Percentiles rank a stretch among this genome's conserved stretches.
phyloP scores from a whole-genome alignment of 208 protist species.

The Histomonas meleagridis region DNA sequence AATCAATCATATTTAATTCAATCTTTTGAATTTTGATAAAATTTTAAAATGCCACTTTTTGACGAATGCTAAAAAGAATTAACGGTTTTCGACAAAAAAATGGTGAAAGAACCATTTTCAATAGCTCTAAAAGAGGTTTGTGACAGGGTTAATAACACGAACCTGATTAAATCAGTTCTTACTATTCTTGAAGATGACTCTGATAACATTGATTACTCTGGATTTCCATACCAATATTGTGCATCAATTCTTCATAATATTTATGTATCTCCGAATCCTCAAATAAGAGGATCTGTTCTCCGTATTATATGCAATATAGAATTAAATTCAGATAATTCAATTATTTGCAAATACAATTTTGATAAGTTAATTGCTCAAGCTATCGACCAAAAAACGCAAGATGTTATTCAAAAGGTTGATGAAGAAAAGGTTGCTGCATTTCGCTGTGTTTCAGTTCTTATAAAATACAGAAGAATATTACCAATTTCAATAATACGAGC shows the following conservation, averaged over 20 bases:
- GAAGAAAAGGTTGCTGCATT: not conserved
- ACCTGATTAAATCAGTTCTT: not conserved
- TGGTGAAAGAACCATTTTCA: too few relatives aligned
- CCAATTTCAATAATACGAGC: not conserved
- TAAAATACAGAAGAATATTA: not conserved
- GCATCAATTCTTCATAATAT: not conserved
- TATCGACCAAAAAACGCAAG: not conserved
- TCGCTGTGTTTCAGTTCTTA: not conserved
- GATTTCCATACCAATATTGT: not conserved
- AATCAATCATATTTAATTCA: too few relatives aligned
- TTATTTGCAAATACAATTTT: not conserved
- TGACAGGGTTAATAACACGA: not conserved
- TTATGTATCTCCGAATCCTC: not conserved
- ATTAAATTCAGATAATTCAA: not conserved
- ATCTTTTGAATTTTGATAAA: too few relatives aligned
- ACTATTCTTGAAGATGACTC: not conserved
- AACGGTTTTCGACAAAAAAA: too few relatives aligned
- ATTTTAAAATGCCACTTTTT: too few relatives aligned
- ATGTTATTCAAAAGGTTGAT: not conserved
- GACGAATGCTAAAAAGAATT: too few relatives aligned
- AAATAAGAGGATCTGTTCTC: not conserved
- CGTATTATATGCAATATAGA: not conserved
- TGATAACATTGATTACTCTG: not conserved
- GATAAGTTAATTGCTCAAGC: not conserved
- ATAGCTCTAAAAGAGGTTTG: too few relatives aligned